Conservation (phyloP, 2,329 filamentous ascomycete genomes). For the Scedosporium apiospermum region DNA sequence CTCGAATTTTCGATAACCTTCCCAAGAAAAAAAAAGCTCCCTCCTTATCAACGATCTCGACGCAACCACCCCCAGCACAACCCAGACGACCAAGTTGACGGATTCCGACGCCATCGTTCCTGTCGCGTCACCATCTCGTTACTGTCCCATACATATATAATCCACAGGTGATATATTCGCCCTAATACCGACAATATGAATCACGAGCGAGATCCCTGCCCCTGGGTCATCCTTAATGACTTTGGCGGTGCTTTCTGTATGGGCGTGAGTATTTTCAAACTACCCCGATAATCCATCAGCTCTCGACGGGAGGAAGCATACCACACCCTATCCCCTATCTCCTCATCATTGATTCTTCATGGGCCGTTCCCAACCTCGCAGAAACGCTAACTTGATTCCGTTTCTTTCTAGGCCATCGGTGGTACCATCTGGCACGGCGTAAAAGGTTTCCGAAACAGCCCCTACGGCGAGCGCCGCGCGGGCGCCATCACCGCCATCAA, state of each 20-base stretch:
- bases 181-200: constrained; percentile 53
- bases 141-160: background rate
- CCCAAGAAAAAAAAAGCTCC: background rate
- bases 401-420: constrained; percentile 50
- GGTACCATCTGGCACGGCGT: constrained; percentile 93
- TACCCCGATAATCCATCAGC: background rate
- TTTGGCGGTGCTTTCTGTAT: constrained; percentile 96
- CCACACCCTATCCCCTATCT: too few species aligned
- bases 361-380: too few species aligned
- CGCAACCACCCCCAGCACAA: background rate
- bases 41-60: background rate
- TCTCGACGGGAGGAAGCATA: too few species aligned
- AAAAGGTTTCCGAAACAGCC: constrained; percentile 85
- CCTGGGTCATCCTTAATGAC: constrained; percentile 93
- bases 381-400: background rate
- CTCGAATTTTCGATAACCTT: constrained; percentile 1
- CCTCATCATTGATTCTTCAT: too few species aligned
- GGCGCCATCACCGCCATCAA: constrained; percentile 96
- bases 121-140: background rate
- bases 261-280: constrained; percentile 59
- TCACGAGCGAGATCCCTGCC: constrained; percentile 93
- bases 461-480: constrained; percentile 89
- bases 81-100: background rate
- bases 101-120: background rate
- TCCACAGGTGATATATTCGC: background rate